Base-by-base conservation (phyloP, 805 yeast species). In the Metschnikowia chrysomelidarum region DNA sequence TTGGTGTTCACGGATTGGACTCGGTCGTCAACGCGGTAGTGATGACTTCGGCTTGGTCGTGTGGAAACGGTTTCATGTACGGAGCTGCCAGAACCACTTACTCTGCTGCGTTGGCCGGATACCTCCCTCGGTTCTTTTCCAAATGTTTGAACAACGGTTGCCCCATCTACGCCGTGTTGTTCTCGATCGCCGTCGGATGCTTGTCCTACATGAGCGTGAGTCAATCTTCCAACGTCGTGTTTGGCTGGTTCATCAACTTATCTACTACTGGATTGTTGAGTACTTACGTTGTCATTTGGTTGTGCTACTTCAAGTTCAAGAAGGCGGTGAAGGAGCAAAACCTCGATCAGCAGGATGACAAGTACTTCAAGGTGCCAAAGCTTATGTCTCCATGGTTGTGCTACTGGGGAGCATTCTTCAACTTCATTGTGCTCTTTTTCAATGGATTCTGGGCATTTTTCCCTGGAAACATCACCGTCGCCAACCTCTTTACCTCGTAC, bases 21-120 rank as follows among this genome's bases (percentile, higher is more conserved):
- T 56, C 62, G 4, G 43, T 62, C 43, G 64, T 62, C 14, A 62
- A 62, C 41, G 62, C 57, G 2, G 54, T 54, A 14, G 49, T 62
- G 19, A 57, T 62, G 43, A 41, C 60, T 9, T 50, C 67, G 2
- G 65, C 65, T 3, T 62, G 63, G 60, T 58, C 64, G 14, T 60
- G 67, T 43, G 68, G 67, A 29, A 60, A 59, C 38, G 64, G 59
- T 2, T 62, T 58, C 38, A 49, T 55, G 17, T 62, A 58, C 34
- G 60, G 61, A n/a, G 59, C 67, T 5, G 56, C 64, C 16, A 53
- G 67, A 56, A 43, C 54, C 21, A 55, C 59, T 4, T 62, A 60
- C 48, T 75, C 93, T 1, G 83, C 89, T 0, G 81, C 86, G 47
- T 80, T 88, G 22, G 88, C 95, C 2, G 95, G 95, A 34, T 86